Conservation (phyloP, 257 asterid genomes). For the Solanum pennellii region DNA sequence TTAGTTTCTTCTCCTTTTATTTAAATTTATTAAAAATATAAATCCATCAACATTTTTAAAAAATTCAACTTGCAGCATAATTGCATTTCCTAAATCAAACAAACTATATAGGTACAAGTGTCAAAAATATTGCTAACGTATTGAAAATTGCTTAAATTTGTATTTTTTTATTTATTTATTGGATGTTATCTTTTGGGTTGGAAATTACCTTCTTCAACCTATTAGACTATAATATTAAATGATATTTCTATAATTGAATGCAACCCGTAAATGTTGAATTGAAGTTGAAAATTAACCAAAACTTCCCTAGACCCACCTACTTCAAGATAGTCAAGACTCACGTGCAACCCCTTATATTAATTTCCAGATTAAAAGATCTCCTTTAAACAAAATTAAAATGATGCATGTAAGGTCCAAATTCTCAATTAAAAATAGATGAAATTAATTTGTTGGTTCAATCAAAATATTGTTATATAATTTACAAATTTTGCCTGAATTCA, state of each 20-base stretch:
- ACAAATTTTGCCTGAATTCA: background rate
- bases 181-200: background rate
- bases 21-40: fast-evolving
- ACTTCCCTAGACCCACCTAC: background rate
- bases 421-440: too few species aligned
- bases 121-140: background rate
- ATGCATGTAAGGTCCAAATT: background rate
- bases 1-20: background rate
- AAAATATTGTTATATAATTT: too few species aligned
- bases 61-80: background rate
- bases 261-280: background rate
- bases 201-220: background rate
- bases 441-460: too few species aligned
- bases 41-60: background rate
- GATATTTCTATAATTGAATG: background rate
- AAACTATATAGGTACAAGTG: background rate
- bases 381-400: background rate
- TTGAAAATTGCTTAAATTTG: background rate
- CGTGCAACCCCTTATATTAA: background rate
- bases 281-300: background rate
- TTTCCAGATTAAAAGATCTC: background rate
- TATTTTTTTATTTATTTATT: background rate
- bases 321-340: background rate
- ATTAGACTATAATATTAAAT: background rate
- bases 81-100: background rate